Evolutionary conservation across 2,329 filamentous ascomycete species (phyloP), one percentile per base, ranked within the genome.

Genomic region (Paecilomyces sp.): DNA sequence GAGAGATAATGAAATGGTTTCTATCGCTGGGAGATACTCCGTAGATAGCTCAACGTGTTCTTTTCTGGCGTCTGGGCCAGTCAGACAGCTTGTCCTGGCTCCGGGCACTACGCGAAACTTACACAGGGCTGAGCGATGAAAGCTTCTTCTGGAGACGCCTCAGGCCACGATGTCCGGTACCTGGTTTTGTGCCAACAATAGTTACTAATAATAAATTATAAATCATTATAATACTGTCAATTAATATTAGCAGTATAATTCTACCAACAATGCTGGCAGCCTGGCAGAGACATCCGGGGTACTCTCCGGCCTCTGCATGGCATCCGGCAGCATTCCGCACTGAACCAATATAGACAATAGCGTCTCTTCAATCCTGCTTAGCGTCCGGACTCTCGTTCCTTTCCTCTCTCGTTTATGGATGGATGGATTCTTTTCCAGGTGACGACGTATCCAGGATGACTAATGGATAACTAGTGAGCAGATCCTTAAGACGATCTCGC

Each of bases 1-100:
- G 15, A 47, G 18, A 25, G 55, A 53, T 28, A 28, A 15, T 30
- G 30, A n/a, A 12, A 22, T 53, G 50, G 7, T 12, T 41, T 41
- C 18, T 24, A 54, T 25, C 51, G 18, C 28, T 6, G 25, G 3
- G 25, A 28, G 54, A 22, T 22, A 22, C 22, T 22, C 22, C 22
- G 22, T 22, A 22, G 22, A 30, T 28, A 53, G n/a, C 24, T 61
- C 62, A 68, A 68, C 65, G 66, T 68, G 66, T 68, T 68, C 65
- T 66, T 64, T 67, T 65, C 57, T 34, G 28, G 7, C 15, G 4
- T 22, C 8, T 54, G 24, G 51, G 13, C 51, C 51, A 25, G 51
- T 25, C 22, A 13, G 50, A 24, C n/a, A 24, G 18, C 22, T 18
- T 8, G 11, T 28, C 18, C 18, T 53, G 18, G 18, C 22, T 25